Evolutionary conservation across 306 rosid species (phyloP), one percentile per base, ranked within the genome.

Genomic region (Pterocarpus macrocarpus): DNA sequence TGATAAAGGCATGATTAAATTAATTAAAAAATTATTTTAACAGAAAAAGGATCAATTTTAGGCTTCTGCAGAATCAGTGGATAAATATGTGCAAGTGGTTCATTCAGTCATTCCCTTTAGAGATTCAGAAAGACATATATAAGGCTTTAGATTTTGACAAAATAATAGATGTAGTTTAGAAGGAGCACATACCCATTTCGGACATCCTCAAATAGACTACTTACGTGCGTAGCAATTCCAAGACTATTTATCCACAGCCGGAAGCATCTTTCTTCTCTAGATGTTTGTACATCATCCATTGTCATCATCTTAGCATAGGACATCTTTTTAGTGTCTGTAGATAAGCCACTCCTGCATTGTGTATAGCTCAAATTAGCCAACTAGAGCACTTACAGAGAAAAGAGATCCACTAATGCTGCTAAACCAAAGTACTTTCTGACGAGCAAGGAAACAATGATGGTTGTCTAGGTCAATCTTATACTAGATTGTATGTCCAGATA

Each of bases 241-340:
- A 96, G 90, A 88, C 98, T 96, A 78, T 96, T 93, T 87, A 96
- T 92, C 99, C 98, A 96, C 76, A 93, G 69, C 68, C 99, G 91
- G 70, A 87, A 96, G 83, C 98, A 96, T 85, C 99, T 92, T 86
- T 96, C 99, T 85, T 96, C 99, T 88, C 97, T 87, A 84, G 86
- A 96, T 52, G 97, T 94, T 85, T 88, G 94, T 83, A 92, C 90
- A 65, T 96, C 99, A 14, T 96, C 99, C 61, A 7, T 16, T 1
- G 95, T 63, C 92, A 96, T 93, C 95, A 93, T 96, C 92, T 90
- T 96, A 16, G 99, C 99, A 83, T 74, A 96, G 9, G 99, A 91
- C 69, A 92, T 76, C 84, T 87, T 90, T 83, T 76, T 92, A 79
- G 71, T 94, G 75, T 96, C 98, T 17, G 90, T 88, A 15, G 99